A percentile compares a stretch with the other conserved stretches of the same genome.
Evolutionary conservation across 257 asterid genomes (phyloP).

Genomic region (Ophiorrhiza pumila): DNA sequence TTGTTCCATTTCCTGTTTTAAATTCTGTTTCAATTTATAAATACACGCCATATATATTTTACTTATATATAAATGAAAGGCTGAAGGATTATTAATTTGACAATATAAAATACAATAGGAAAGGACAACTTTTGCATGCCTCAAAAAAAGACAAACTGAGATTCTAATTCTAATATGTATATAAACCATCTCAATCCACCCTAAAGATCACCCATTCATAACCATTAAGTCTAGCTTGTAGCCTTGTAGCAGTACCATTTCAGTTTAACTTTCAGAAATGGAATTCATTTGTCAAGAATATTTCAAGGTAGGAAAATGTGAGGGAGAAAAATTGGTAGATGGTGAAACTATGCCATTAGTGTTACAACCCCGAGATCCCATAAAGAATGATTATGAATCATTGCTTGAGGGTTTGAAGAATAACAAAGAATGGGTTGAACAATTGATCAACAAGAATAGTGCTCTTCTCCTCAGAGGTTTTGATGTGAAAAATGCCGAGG

Average conservation of each 20-base stretch:
- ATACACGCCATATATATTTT: too few species aligned
- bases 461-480: slow-evolving; percentile 70
- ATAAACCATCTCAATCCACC: slow-evolving; percentile 7
- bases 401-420: slow-evolving; percentile 36
- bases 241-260: too few species aligned
- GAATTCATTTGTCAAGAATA: slow-evolving; percentile 60
- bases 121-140: not conserved
- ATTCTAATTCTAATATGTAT: not conserved
- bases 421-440: slow-evolving; percentile 75
- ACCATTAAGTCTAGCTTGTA: too few species aligned
- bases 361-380: slow-evolving; percentile 34
- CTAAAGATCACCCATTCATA: not conserved
- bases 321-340: slow-evolving; percentile 67
- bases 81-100: too few species aligned
- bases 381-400: slow-evolving; percentile 27
- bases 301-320: slow-evolving; percentile 85
- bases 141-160: not conserved
- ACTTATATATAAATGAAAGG: too few species aligned
- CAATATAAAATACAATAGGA: too few species aligned
- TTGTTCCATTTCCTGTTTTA: too few species aligned
- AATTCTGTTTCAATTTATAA: too few species aligned
- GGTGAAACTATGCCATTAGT: slow-evolving; percentile 79
- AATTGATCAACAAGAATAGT: slow-evolving; percentile 68
- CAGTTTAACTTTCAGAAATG: slow-evolving; percentile 21
- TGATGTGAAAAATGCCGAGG: slow-evolving; percentile 51